Evolutionary conservation across 345 rosid genomes (phyloP).

Genomic region (Populus nigra): DNA sequence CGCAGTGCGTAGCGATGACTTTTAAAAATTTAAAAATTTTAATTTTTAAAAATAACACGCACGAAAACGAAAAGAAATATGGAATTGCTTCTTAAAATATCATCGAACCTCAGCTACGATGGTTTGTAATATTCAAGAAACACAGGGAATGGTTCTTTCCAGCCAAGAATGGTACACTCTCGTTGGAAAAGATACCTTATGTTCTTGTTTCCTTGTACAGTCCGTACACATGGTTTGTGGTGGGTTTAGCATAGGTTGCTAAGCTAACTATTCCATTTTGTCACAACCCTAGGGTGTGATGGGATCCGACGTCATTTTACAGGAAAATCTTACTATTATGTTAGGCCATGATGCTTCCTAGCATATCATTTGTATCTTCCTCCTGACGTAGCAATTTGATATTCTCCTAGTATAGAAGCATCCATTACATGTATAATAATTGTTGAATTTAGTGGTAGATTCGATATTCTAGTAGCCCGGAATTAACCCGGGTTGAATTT

Average conservation of each 20-base stretch:
- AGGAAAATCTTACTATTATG: background rate
- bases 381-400: background rate
- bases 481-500: too few species aligned
- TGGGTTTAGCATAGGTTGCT: background rate
- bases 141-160: background rate
- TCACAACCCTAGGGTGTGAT: background rate
- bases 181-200: background rate
- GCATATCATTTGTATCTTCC: too few species aligned
- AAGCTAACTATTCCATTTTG: background rate
- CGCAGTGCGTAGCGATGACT: too few species aligned
- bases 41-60: too few species aligned
- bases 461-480: too few species aligned
- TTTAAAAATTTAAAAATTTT: too few species aligned
- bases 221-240: background rate
- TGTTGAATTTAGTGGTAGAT: too few species aligned
- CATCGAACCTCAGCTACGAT: too few species aligned
- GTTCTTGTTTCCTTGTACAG: background rate
- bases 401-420: background rate
- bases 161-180: too few species aligned
- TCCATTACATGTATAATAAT: background rate
- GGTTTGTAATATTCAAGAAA: background rate
- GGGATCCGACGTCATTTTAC: background rate
- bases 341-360: background rate
- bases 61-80: too few species aligned
- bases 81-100: too few species aligned